Evolutionary conservation across 2,329 filamentous ascomycete species (phyloP).

Genomic region (Colletotrichum sublineola): DNA sequence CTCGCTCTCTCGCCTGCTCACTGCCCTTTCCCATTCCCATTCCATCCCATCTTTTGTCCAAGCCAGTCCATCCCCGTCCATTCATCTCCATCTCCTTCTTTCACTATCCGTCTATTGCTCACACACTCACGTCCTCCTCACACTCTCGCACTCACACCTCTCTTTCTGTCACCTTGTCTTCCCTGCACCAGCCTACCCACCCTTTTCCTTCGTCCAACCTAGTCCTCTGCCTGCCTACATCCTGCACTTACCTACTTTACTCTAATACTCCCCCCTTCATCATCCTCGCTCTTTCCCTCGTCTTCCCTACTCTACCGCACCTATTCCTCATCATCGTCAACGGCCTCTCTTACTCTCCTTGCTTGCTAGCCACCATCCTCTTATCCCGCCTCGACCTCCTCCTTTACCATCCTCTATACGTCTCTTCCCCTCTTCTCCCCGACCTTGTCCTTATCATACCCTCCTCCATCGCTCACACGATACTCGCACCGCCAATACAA

Average conservation of each 20-base stretch:
- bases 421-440: constrained; percentile 4
- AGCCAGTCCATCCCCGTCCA: constrained; percentile 43
- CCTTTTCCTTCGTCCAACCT: constrained; percentile 39
- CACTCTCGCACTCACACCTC: constrained; percentile 48
- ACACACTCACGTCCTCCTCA: constrained; percentile 43
- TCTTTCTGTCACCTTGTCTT: constrained; percentile 51
- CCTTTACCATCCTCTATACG: constrained; percentile 14
- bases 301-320: constrained; percentile 24
- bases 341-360: constrained; percentile 42
- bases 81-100: constrained; percentile 44
- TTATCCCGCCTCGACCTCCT: constrained; percentile 41
- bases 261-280: constrained; percentile 43
- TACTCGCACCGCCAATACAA: constrained; percentile 25
- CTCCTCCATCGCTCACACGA: not conserved
- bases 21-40: constrained; percentile 44
- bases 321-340: constrained; percentile 33
- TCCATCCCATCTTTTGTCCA: constrained; percentile 44
- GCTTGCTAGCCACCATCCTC: constrained; percentile 42
- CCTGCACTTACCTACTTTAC: constrained; percentile 44
- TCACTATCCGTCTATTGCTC: constrained; percentile 47
- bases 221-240: constrained; percentile 41
- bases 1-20: constrained; percentile 22
- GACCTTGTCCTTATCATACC: constrained; percentile 1
- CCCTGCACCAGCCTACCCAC: constrained; percentile 51
- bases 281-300: constrained; percentile 23